Evolutionary conservation across 2,329 filamentous ascomycete species (phyloP), one percentile per base, ranked within the genome.

Genomic region (Sporothrix protearum): DNA sequence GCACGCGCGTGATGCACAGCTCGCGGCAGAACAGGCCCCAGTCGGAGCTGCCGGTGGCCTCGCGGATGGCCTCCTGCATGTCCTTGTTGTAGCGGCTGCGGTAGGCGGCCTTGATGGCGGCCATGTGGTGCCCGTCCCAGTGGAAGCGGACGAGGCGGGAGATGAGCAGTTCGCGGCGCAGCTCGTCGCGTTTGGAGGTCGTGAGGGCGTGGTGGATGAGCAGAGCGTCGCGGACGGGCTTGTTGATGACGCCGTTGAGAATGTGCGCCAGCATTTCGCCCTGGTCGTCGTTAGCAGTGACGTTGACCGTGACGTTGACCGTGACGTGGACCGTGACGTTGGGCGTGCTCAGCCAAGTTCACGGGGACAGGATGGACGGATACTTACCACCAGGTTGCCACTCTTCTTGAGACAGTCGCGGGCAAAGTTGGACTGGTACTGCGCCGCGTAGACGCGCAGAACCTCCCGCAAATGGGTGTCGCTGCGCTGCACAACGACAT

Each of bases 191-290:
- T 75, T 86, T 87, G 3, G 91, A 90, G 61, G 91, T 87, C 25
- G 89, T 91, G 75, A 98, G 89, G 1, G 96, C 95, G 82, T 98
- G 96, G 80, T 97, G 90, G 1, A 99, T 85, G 2, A 98, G 89
- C 49, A 97, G 86, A 2, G 95, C 93, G 80, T 98, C 96, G 71
- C 96, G 92, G 74, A 97, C 93, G 6, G 96, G 94, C 72, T 92
- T 92, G 83, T 98, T 98, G 83, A 98, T 97, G 71, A 97, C 90
- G 77, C 96, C 96, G 82, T 98, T 97, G 78, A 99, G 90, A 76
- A 98, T 93, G 81, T 98, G 96, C 0, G 94, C 93, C 49, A 98
- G 89, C 25, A 97, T 89, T 83, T 99, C 96, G 75, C 96, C 96
- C 94, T 97, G 73, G 2, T n/a, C 14, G 12, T 19, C 57, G 70